Conservation (phyloP, 164 flowering plant genomes). For the grape (Vitis vinifera) region DNA sequence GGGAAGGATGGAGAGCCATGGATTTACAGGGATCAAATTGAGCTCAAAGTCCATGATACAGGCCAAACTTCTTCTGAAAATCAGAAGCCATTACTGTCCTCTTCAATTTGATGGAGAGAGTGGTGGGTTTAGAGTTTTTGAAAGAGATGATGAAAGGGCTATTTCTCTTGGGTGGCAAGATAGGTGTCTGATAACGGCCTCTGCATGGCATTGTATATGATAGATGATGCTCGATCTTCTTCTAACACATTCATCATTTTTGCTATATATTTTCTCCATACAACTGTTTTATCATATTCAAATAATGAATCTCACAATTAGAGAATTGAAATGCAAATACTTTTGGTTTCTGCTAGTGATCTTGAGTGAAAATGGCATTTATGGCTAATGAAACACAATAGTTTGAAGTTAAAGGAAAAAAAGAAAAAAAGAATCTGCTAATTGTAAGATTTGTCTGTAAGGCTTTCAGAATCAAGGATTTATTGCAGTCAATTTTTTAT, state of each 20-base stretch:
- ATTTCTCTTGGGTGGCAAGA: slow-evolving; percentile 78
- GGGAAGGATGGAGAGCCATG: slow-evolving; percentile 59
- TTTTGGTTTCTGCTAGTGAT: no score
- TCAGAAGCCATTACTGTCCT: slow-evolving; percentile 48
- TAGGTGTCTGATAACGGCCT: slow-evolving; percentile 58
- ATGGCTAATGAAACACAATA: no score
- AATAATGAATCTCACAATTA: no score
- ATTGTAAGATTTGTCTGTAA: no score
- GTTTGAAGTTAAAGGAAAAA: no score
- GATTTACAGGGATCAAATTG: slow-evolving; percentile 47
- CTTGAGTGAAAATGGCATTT: no score
- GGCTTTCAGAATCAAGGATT: no score
- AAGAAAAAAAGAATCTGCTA: no score
- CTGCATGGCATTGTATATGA: slow-evolving; percentile 54
- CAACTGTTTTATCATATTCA: no score
- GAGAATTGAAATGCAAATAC: no score
- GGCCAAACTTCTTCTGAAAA: slow-evolving; percentile 68
- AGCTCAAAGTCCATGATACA: slow-evolving; percentile 62
- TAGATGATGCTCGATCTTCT: not conserved
- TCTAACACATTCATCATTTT: slow-evolving; percentile 16
- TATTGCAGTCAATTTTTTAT: no score
- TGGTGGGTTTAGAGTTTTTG: slow-evolving; percentile 59
- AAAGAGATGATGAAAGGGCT: slow-evolving; percentile 61
- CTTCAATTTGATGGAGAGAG: slow-evolving; percentile 37
- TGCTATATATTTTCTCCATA: not conserved